Percentiles rank a stretch among this genome's conserved stretches.
phyloP scores from a whole-genome alignment of 1,284 basidiomycete genomes.

The Agaricales sp. region DNA sequence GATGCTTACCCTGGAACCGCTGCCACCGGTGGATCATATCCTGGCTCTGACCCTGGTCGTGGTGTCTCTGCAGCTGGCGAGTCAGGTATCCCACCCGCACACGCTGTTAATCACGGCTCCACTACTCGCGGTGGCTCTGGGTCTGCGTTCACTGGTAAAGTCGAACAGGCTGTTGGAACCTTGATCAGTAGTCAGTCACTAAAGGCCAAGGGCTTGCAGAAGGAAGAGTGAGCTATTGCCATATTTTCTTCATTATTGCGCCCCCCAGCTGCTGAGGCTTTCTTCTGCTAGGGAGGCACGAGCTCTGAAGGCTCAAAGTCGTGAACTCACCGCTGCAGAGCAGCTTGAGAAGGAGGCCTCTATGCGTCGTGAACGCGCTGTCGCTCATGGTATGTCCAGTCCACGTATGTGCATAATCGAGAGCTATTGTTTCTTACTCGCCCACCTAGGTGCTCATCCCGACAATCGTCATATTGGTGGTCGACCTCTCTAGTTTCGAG shows the following conservation, averaged over 20 bases:
- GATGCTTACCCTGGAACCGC: neutral
- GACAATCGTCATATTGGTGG: conserved; percentile 21
- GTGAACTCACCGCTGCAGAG: conserved; percentile 43
- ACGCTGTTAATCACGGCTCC: neutral
- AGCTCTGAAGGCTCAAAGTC: conserved; percentile 32
- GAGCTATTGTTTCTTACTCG: neutral
- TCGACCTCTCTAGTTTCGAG: too few relatives aligned
- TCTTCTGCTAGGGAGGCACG: conserved; percentile 29
- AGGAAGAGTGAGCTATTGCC: conserved; percentile 36
- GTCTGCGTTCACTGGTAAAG: conserved; percentile 26
- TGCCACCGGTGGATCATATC: neutral
- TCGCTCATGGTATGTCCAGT: conserved; percentile 31
- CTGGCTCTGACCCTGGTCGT: neutral
- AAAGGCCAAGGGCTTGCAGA: conserved; percentile 40
- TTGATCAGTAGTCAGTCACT: conserved; percentile 36
- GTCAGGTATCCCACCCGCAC: neutral
- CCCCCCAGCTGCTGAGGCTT: too few relatives aligned
- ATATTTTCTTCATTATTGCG: too few relatives aligned
- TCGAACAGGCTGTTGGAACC: conserved; percentile 37
- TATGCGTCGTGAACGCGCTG: conserved; percentile 38
- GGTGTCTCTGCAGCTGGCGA: neutral
- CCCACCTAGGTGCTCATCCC: conserved; percentile 25
- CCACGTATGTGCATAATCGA: neutral
- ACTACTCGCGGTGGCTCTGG: neutral
- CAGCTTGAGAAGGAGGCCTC: conserved; percentile 39